These are phyloP conservation scores for Ampelocalamus luodianensis DNA, from an alignment of 176 grass and related monocot species.

Conservation along the genomic window DNA sequence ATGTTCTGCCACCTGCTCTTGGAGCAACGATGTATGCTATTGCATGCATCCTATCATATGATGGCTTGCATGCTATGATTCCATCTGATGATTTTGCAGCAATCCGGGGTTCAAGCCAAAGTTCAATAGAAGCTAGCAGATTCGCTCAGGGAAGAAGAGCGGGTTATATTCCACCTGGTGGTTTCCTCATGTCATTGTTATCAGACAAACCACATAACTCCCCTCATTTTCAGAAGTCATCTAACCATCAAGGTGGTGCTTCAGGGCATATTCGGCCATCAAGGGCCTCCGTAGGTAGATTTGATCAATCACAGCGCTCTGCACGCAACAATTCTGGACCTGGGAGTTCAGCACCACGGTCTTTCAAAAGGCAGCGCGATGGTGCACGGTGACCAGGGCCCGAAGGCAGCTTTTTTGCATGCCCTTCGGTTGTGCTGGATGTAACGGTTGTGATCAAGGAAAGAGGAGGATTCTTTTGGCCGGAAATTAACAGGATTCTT, in stretches of 20 bases:
- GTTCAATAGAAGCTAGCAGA: slow-evolving; percentile 33
- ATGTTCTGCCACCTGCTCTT: slow-evolving; percentile 69
- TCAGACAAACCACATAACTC: slow-evolving; percentile 27
- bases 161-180: slow-evolving; percentile 57
- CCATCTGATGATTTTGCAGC: slow-evolving; percentile 31
- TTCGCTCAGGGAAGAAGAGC: slow-evolving; percentile 42
- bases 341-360: slow-evolving; percentile 46
- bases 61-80: slow-evolving; percentile 64
- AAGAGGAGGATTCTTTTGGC: not conserved
- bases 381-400: not conserved
- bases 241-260: slow-evolving; percentile 21
- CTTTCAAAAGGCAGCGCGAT: slow-evolving; percentile 71
- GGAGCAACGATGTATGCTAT: slow-evolving; percentile 81
- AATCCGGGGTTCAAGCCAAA: not conserved
- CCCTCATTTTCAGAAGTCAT: slow-evolving; percentile 13
- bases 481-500: not conserved
- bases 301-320: slow-evolving; percentile 38
- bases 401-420: not conserved
- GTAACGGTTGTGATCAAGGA: not conserved
- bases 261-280: slow-evolving; percentile 19
- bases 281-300: slow-evolving; percentile 31
- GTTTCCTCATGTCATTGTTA: slow-evolving; percentile 68
- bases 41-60: slow-evolving; percentile 77
- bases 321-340: slow-evolving; percentile 29
- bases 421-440: not conserved